These are phyloP conservation scores for Fabrea salina DNA, from an alignment of 169 alveolate species.

Conservation along the genomic window DNA sequence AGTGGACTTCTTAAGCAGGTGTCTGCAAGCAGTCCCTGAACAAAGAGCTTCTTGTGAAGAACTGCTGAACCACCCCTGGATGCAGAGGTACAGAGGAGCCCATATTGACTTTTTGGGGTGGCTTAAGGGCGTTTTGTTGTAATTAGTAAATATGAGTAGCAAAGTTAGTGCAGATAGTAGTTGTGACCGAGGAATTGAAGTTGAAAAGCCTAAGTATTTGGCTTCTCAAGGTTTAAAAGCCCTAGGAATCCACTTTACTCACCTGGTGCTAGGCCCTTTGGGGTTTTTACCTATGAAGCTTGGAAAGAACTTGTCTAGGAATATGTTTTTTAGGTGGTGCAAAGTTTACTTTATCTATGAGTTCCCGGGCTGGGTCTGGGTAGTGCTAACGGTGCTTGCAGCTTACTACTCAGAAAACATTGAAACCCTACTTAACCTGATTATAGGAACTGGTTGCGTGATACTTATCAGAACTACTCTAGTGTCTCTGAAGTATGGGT, in stretches of 20 bases:
- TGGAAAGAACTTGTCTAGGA: slow-evolving; percentile 6
- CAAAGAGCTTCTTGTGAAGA: slow-evolving; percentile 71
- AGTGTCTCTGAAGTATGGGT: slow-evolving; percentile 14
- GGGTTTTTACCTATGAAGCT: not conserved
- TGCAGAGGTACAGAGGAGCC: not conserved
- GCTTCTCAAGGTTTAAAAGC: not conserved
- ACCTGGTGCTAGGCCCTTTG: not conserved
- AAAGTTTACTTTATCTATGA: not conserved
- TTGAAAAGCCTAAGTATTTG: not conserved
- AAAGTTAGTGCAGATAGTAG: too few relatives aligned
- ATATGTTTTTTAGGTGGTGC: not conserved
- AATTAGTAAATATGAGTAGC: not conserved
- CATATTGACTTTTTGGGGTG: slow-evolving; percentile 12
- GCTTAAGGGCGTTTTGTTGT: slow-evolving; percentile 3
- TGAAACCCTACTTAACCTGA: not conserved
- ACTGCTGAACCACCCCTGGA: slow-evolving; percentile 61
- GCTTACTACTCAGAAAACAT: not conserved
- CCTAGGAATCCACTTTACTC: not conserved
- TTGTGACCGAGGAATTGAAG: too few relatives aligned
- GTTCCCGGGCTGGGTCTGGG: not conserved
- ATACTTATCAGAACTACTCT: not conserved
- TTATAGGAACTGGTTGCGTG: not conserved
- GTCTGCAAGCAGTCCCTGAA: slow-evolving; percentile 73
- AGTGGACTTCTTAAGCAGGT: slow-evolving; percentile 70
- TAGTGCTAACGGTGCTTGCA: not conserved